phyloP scores from a whole-genome alignment of 2,329 filamentous ascomycete species.

The Ciborinia camelliae region DNA sequence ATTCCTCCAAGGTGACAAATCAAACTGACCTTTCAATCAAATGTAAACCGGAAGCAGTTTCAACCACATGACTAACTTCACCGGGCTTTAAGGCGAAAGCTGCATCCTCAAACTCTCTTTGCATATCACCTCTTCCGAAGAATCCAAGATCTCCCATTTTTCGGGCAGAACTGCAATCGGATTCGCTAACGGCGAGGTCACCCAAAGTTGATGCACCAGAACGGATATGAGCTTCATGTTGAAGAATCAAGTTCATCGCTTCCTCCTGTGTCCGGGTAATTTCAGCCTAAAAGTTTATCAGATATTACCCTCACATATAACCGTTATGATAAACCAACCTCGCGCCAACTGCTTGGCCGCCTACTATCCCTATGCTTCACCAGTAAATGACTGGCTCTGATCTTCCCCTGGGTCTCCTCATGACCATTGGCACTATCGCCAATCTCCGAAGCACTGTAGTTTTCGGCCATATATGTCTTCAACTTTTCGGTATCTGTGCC shows the following conservation, averaged over 20 bases:
- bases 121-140: slow-evolving; percentile 94
- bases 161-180: slow-evolving; percentile 90
- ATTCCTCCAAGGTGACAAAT: background rate
- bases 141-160: slow-evolving; percentile 94
- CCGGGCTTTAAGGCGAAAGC: slow-evolving; percentile 86
- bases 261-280: slow-evolving; percentile 90
- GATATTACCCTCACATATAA: slow-evolving; percentile 4
- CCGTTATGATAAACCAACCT: slow-evolving; percentile 45
- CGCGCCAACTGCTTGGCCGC: slow-evolving; percentile 88
- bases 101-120: slow-evolving; percentile 96
- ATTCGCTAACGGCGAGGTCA: slow-evolving; percentile 83
- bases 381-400: slow-evolving; percentile 86
- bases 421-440: slow-evolving; percentile 36
- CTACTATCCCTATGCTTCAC: slow-evolving; percentile 91
- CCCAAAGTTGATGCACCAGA: slow-evolving; percentile 66
- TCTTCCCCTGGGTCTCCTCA: slow-evolving; percentile 67
- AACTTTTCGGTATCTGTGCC: slow-evolving; percentile 89
- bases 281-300: slow-evolving; percentile 50
- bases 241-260: slow-evolving; percentile 71
- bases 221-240: slow-evolving; percentile 73
- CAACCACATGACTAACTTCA: slow-evolving; percentile 80
- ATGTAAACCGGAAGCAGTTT: slow-evolving; percentile 92
- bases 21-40: slow-evolving; percentile 78
- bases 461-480: slow-evolving; percentile 86
- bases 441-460: slow-evolving; percentile 65